Evolutionary conservation across 768 basidiomycete species (phyloP).

Genomic region (Kwoniella mangroviensis): DNA sequence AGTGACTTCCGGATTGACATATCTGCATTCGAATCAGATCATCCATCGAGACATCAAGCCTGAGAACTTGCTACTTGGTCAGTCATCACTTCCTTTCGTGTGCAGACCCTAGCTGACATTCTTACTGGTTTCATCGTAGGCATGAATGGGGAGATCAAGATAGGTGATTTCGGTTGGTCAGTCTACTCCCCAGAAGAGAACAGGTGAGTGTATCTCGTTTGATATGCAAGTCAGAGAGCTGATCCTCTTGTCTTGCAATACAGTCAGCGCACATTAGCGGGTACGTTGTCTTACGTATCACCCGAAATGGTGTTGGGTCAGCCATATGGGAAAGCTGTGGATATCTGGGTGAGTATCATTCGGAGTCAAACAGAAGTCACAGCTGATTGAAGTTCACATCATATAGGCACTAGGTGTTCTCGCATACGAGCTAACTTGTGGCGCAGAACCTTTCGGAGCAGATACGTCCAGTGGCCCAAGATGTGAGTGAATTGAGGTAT

Average conservation of each 20-base stretch:
- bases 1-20: conserved; percentile 91
- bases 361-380: neutral
- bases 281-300: conserved; percentile 92
- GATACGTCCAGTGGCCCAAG: conserved; percentile 39
- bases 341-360: conserved; percentile 70
- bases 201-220: conserved; percentile 28
- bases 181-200: conserved; percentile 48
- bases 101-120: neutral
- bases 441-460: conserved; percentile 79
- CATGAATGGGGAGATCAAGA: conserved; percentile 93
- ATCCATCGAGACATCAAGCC: conserved; percentile 99
- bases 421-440: conserved; percentile 90
- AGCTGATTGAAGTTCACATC: conserved; percentile 1
- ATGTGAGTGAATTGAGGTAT: conserved; percentile 25
- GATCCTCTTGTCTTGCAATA: neutral
- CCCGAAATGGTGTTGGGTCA: conserved; percentile 97
- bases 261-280: conserved; percentile 82
- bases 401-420: conserved; percentile 80
- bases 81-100: neutral
- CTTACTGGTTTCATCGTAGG: conserved; percentile 27
- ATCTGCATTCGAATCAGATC: conserved; percentile 91
- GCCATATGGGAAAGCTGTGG: conserved; percentile 87
- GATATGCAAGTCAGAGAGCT: neutral
- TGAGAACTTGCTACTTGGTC: conserved; percentile 89
- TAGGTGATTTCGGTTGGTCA: conserved; percentile 98